Evolutionary conservation across 140 eudicot genomes (phyloP), one percentile per base, ranked within the genome.

Genomic region (Senecio squalidus): DNA sequence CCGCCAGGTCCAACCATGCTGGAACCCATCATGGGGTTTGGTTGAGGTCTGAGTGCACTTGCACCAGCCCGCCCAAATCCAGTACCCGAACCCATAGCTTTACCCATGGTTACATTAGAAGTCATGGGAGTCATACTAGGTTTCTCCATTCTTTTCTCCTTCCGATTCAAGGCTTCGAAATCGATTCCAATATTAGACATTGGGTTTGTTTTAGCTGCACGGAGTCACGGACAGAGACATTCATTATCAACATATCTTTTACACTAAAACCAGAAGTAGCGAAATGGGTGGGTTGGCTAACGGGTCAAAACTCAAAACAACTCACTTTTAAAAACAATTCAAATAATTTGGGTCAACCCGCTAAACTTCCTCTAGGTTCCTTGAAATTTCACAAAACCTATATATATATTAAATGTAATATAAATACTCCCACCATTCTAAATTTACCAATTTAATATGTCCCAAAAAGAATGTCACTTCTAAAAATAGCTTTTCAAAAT

Each of bases 71-170:
- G 95, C 2, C 99, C 99, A 33, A 84, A 75, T 48, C 99, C 99
- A 69, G 96, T 61, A 69, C 99, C 99, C 5, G 96, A 88, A 29
- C 99, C 99, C 99, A 93, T 93, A 30, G 99, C 99, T 73, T 88
- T 93, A 55, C 99, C 99, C 99, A 93, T 93, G 61, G 76, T 47
- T 27, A 89, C 62, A 9, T 74, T 88, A 2, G 96, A 88, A 13
- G 74, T 66, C 56, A 64, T 73, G 5, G 96, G 72, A 9, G 79
- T 36, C 57, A 78, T 48, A 34, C 83, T 78, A 25, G 96, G 85
- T 60, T 93, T 93, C 69, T 93, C 99, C 95, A 84, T 79, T 73
- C 99, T 84, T 68, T 74, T 93, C 60, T 93, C 99, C 83, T 72
- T 93, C 23, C 99, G 77, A 9, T 93, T 93, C 56, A 93, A 81